Base-by-base conservation (phyloP, 768 basidiomycete species). In the Lanmaoa pseudosensibilis region DNA sequence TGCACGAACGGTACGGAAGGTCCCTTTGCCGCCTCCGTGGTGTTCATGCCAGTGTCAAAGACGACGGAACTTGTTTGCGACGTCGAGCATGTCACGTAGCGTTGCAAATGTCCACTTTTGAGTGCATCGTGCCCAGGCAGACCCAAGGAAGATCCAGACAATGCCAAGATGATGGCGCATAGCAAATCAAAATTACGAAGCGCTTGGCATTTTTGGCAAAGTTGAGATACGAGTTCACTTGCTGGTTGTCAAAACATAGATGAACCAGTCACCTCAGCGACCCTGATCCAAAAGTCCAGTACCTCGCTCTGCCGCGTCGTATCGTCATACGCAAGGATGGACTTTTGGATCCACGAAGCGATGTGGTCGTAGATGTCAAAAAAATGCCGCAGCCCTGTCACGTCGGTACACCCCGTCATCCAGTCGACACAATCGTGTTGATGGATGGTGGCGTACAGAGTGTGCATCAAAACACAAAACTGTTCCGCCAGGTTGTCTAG, bases 401-500 rank as follows among this genome's bases (percentile, higher is more conserved):
- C 76, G 2, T 63, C 58, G 33, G 72, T 59, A 13, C 70, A 69
- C 25, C 52, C 50, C 55, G 78, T 80, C 5, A 78, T 70, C 70
- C 90, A 90, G 36, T 75, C 68, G 33, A 96, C 75, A 69, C 90
- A 96, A 64, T 95, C 92, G 40, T 83, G 82, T 8, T 84, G 79
- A 10, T 82, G 81, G 54, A 94, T 83, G 66, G 83, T 84, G 56
- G 76, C 72, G 69, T 94, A 96, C 7, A 86, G 75, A 37, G 78
- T 73, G 53, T 80, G 83, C 68, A 95, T 91, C 58, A 85, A 75
- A 44, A 94, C 73, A n/a, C 87, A 85, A 43, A 96, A 76, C 63
- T 95, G 92, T 41, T 92, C 84, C 0, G 92, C 92, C 34, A 96
- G 65, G 53, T 87, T 83, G 21, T 79, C 65, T 2, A 90, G 79